Evolutionary conservation across 495 filamentous ascomycete genomes (phyloP), one percentile per base, ranked within the genome.

Genomic region (Aspergillus baeticus): DNA sequence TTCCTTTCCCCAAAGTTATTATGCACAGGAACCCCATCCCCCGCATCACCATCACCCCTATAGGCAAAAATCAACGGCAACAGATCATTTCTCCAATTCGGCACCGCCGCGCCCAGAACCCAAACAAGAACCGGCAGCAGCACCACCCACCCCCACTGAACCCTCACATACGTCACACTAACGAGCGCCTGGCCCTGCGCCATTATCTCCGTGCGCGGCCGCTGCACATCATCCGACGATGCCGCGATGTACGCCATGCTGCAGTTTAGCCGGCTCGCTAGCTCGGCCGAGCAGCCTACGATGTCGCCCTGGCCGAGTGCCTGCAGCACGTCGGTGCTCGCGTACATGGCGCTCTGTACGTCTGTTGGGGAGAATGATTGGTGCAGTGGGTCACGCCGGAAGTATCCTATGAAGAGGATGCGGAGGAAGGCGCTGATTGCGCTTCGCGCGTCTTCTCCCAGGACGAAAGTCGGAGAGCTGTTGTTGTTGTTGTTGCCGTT

Each of bases 121-220:
- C 64, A 63, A 0, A 64, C 61, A 10, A 64, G 5, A 0, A 47
- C 42, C 6, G 61, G 61, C 4, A 59, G 39, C 1, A 36, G 5
- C 7, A 66, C 47, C 7, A 66, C 47, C 61, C 55, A 66, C 44
- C 59, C 46, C 63, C 60, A 66, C 10, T 50, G 36, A 1, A 35
- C 33, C 2, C 48, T 20, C 3, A 61, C 61, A 6, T 5, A 3
- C 2, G 42, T 18, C 33, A 55, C 37, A 20, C 13, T 0, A 5
- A 60, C 46, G n/a, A n/a, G n/a, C 10, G 31, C 5, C 36, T 13
- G 10, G 50, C 38, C 17, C 18, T 36, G 17, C 26, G n/a, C n/a
- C n/a, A n/a, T 37, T 17, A 29, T 20, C 15, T 1, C 23, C 17
- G 22, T 51, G 45, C 36, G 34, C 41, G 15, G 29, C 46, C 61